phyloP scores from a whole-genome alignment of 1,139 yeast species.

The Pichia sp. region DNA sequence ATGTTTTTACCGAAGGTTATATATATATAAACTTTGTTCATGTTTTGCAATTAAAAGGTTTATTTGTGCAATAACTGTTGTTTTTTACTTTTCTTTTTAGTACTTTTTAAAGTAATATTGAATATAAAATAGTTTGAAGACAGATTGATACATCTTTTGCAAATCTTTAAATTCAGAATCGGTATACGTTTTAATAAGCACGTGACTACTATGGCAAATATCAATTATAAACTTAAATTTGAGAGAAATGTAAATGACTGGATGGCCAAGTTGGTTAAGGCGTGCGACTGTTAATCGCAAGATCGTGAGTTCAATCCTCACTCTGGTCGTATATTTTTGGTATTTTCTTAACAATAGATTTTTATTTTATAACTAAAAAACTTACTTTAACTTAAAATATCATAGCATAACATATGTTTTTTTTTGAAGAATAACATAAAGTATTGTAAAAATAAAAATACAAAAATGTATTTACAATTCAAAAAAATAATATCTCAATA shows the following conservation, averaged over 20 bases:
- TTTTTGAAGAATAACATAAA: too few relatives aligned
- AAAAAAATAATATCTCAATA: background rate
- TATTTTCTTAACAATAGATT: background rate
- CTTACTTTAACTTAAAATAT: background rate
- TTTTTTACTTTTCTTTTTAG: constrained; percentile 8
- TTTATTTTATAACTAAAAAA: background rate
- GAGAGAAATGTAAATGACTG: too few relatives aligned
- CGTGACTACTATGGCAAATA: too few relatives aligned
- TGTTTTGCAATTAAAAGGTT: constrained; percentile 24
- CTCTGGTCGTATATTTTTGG: constrained; percentile 16
- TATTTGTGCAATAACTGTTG: constrained; percentile 24
- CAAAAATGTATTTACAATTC: background rate
- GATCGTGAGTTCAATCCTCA: constrained; percentile 21
- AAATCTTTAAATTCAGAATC: too few relatives aligned
- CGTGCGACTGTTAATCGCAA: constrained; percentile 22
- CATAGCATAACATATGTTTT: background rate
- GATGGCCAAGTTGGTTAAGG: constrained; percentile 21
- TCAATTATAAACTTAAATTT: too few relatives aligned
- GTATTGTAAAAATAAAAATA: background rate
- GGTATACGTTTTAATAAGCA: too few relatives aligned
- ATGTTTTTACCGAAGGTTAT: too few relatives aligned
- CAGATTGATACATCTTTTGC: too few relatives aligned
- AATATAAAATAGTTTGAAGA: too few relatives aligned
- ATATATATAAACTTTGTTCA: too few relatives aligned
- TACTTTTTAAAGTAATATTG: too few relatives aligned